These are phyloP conservation scores for Oxalis stricta DNA, from an alignment of 441 rosid genomes.

Conservation along the genomic window DNA sequence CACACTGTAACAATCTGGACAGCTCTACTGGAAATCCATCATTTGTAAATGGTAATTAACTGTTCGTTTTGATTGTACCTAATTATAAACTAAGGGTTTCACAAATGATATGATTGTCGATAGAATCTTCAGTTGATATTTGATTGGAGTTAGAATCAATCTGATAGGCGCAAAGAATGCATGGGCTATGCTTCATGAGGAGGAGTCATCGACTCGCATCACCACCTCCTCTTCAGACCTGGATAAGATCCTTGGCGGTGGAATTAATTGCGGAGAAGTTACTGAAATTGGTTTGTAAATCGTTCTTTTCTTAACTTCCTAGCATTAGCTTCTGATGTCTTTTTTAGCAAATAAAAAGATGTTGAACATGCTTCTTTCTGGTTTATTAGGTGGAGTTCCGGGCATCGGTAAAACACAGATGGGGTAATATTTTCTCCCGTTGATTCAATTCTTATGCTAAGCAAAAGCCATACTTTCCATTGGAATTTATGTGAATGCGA, in stretches of 20 bases:
- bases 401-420: conserved; percentile 96
- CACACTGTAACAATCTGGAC: conserved; percentile 8
- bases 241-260: conserved; percentile 77
- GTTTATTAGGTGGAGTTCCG: conserved; percentile 65
- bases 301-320: not conserved
- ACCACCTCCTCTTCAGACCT: conserved; percentile 81
- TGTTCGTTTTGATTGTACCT: conserved; percentile 1
- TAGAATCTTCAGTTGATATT: no score
- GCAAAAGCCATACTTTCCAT: not conserved
- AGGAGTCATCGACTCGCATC: conserved; percentile 43
- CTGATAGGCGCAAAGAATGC: conserved; percentile 84
- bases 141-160: no score
- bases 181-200: conserved; percentile 84
- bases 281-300: conserved; percentile 65
- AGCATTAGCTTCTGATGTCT: not conserved
- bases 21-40: conserved; percentile 15
- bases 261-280: conserved; percentile 76
- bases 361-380: no score
- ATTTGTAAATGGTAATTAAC: conserved; percentile 29
- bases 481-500: conserved; percentile 3
- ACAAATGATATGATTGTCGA: no score
- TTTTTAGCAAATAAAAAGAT: no score
- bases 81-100: no score
- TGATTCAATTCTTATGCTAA: conserved; percentile 3
- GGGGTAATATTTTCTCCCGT: conserved; percentile 40